Base-by-base conservation (phyloP, 352 stramenopile genomes). In the Globisporangium acanthophoron region DNA sequence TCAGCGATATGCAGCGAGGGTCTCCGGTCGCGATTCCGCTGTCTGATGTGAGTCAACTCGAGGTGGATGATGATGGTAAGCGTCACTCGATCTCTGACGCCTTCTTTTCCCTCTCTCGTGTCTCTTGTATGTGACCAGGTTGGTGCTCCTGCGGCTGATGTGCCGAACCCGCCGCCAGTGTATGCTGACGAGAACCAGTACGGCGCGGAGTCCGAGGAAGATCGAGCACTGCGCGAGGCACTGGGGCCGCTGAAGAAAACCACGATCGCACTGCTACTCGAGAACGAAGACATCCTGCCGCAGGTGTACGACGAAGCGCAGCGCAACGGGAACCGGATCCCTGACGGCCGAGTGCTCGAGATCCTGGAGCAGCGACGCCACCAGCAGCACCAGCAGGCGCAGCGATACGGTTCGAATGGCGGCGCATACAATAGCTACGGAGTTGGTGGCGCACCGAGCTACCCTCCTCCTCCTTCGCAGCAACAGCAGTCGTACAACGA, bases 281-380 rank as follows among this genome's bases (percentile, higher is more conserved):
- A 89, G 51, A 86, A 89, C 62, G 79, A 88, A 12, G 75, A 88
- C 37, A 80, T 86, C 44, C 62, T 94, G 46, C 75, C 78, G 6
- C 79, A 90, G 60, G 81, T 92, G 16, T 86, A 88, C 41, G 80
- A 90, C 21, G 85, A 94, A 63, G 85, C 78, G n/a, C 77, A 88
- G 60, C 85, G 75, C 56, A 78, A 88, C 52, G 79, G 80, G 49
- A 89, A 90, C 57, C 72, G 69, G 43, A 92, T 94, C 55, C 61
- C 80, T 3, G 85, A 94, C 59, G 71, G 67, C 13, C 85, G 85
- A 45, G 81, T 94, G 46, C 64, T 85, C 48, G 82, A 94, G 66
- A 88, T 94, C 56, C 66, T 94, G 56, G 78, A 89, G 53, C 71
- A 77, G 44, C 81, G 81, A 54, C 69, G 70, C 48, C 78, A 78